These are phyloP conservation scores for Senecio squalidus DNA, from an alignment of 140 eudicot species.

Conservation along the genomic window DNA sequence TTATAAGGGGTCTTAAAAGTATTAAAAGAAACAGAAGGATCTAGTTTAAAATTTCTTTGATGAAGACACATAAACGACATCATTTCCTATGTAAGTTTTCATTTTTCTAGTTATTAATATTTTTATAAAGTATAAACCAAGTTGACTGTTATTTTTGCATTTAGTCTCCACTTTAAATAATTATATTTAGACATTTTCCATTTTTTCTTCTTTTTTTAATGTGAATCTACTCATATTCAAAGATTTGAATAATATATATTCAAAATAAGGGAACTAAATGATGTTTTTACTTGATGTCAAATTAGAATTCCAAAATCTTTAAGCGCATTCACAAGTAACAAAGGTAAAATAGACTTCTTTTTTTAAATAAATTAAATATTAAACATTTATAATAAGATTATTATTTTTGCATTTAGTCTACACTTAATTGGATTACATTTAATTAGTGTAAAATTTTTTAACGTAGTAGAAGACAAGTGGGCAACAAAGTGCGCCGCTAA, in stretches of 20 bases:
- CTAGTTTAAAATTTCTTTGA: background rate
- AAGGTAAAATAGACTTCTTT: no score
- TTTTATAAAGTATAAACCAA: background rate
- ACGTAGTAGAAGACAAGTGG: no score
- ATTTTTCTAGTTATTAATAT: constrained; percentile 4
- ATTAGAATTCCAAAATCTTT: no score
- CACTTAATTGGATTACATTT: no score
- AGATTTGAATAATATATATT: constrained; percentile 3
- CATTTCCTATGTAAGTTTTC: background rate
- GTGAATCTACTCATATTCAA: constrained; percentile 2
- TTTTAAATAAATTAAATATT: no score
- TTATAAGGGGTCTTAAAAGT: background rate
- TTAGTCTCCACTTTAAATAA: constrained; percentile 1
- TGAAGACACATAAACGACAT: constrained; percentile 3
- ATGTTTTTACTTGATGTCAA: no score
- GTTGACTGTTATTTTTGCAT: constrained; percentile 25
- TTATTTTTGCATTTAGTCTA: no score
- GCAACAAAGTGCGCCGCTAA: no score
- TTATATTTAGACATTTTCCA: background rate
- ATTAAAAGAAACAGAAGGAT: background rate
- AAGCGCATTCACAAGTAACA: no score
- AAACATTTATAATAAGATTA: no score
- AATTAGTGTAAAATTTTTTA: no score
- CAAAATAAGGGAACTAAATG: background rate
- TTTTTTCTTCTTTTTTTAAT: background rate